Conservation (phyloP, 495 filamentous ascomycete genomes). For the Penicillium daleae region DNA sequence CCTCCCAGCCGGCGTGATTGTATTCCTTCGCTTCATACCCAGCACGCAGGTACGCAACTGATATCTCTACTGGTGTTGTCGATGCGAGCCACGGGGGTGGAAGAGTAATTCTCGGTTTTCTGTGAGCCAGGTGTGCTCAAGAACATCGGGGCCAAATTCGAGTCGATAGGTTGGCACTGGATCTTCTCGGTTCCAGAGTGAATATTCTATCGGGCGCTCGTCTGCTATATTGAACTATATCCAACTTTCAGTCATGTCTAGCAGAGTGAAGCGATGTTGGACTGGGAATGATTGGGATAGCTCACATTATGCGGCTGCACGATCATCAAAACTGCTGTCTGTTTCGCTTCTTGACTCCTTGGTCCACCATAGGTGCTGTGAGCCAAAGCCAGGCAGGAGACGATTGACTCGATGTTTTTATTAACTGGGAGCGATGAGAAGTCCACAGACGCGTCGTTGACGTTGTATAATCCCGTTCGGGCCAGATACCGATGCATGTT, state of each 20-base stretch:
- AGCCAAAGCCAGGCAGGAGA: constrained; percentile 65
- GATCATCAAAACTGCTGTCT: constrained; percentile 68
- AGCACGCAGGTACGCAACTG: constrained; percentile 79
- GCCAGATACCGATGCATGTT: constrained; percentile 60
- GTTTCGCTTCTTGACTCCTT: constrained; percentile 21
- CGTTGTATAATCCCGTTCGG: constrained; percentile 26
- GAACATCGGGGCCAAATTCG: constrained; percentile 61
- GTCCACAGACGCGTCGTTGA: constrained; percentile 15
- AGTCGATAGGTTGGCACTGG: constrained; percentile 53
- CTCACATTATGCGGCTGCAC: constrained; percentile 69
- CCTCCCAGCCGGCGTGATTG: constrained; percentile 59
- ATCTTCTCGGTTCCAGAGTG: constrained; percentile 57
- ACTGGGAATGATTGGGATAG: background rate
- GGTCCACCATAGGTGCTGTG: constrained; percentile 64
- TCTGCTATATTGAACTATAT: constrained; percentile 75
- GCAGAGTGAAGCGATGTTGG: too few species aligned
- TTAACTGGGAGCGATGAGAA: constrained; percentile 60
- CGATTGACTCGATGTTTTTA: constrained; percentile 61
- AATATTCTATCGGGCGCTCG: constrained; percentile 58
- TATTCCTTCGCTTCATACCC: constrained; percentile 84
- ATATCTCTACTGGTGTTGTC: constrained; percentile 62
- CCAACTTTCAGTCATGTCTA: background rate
- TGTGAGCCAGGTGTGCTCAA: constrained; percentile 61
- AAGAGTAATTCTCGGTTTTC: constrained; percentile 70
- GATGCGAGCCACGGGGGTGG: constrained; percentile 61